Evolutionary conservation across 768 basidiomycete species (phyloP).

Genomic region (Leccinum incarnatum): DNA sequence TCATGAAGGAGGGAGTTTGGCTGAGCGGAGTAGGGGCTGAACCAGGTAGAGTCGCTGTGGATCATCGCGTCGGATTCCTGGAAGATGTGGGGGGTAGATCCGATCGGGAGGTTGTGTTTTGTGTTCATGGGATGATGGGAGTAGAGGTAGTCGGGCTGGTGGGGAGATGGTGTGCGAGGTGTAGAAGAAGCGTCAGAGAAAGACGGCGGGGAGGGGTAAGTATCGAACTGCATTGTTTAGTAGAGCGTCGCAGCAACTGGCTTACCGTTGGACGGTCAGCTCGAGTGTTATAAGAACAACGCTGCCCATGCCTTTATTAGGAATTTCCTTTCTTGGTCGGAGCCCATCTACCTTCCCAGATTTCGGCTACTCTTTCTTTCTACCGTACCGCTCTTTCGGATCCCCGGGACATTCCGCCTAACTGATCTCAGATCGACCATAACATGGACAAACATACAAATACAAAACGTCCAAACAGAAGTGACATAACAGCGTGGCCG

Average conservation of each 20-base stretch:
- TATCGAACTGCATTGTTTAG: constrained; percentile 53
- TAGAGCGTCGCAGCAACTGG: constrained; percentile 23
- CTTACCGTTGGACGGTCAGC: constrained; percentile 8
- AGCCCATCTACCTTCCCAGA: constrained; percentile 33
- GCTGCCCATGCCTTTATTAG: constrained; percentile 23
- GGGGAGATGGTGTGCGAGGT: constrained; percentile 74
- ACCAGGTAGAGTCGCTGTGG: constrained; percentile 39
- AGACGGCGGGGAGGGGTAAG: constrained; percentile 46
- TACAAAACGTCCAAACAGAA: constrained; percentile 16
- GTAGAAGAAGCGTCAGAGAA: constrained; percentile 67
- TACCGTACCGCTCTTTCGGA: constrained; percentile 34
- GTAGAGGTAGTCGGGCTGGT: constrained; percentile 35
- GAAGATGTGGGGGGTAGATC: constrained; percentile 52
- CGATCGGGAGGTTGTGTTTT: constrained; percentile 39
- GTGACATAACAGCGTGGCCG: constrained; percentile 32
- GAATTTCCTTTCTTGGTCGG: constrained; percentile 26
- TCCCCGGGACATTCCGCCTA: constrained; percentile 33
- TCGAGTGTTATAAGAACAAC: constrained; percentile 34
- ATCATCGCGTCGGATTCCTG: constrained; percentile 38
- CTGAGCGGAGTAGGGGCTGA: constrained; percentile 27
- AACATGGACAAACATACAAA: constrained; percentile 11
- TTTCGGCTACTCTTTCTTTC: constrained; percentile 39
- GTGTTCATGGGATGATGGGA: constrained; percentile 24
- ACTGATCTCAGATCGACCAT: constrained; percentile 28
- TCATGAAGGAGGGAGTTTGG: constrained; percentile 64